Conservation (phyloP, 2,329 filamentous ascomycete genomes). For the Cercospora citrullina region DNA sequence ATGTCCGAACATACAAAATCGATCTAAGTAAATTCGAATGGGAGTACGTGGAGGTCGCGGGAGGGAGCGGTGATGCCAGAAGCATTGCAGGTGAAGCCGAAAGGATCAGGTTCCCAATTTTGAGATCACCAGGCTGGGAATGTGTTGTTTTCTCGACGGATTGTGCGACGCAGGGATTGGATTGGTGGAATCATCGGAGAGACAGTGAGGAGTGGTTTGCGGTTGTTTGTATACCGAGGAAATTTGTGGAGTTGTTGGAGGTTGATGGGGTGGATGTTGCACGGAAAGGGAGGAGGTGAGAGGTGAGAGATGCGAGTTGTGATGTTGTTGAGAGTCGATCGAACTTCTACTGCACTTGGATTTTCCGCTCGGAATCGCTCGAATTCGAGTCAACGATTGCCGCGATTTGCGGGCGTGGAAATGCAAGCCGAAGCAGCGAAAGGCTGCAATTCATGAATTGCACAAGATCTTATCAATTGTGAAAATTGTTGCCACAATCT, state of each 20-base stretch:
- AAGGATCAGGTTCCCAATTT: conserved; percentile 1
- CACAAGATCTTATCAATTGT: not conserved
- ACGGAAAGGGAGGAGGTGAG: not conserved
- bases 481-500: not conserved
- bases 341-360: too few species aligned
- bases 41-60: conserved; percentile 1
- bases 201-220: conserved; percentile 14
- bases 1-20: conserved; percentile 10
- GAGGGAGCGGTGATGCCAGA: not conserved
- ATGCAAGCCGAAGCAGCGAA: not conserved
- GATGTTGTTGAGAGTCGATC: too few species aligned
- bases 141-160: conserved; percentile 15
- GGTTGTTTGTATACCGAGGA: conserved; percentile 10
- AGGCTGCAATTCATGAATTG: not conserved
- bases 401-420: not conserved
- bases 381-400: not conserved
- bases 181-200: conserved; percentile 14
- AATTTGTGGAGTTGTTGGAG: conserved; percentile 8
- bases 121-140: conserved; percentile 6
- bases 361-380: not conserved
- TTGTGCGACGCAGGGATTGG: conserved; percentile 9
- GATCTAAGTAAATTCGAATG: conserved; percentile 8
- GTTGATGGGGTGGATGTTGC: not conserved
- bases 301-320: not conserved
- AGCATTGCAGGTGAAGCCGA: not conserved